Evolutionary conservation across 495 filamentous ascomycete genomes (phyloP), one percentile per base, ranked within the genome.

Genomic region (Evernia prunastri): DNA sequence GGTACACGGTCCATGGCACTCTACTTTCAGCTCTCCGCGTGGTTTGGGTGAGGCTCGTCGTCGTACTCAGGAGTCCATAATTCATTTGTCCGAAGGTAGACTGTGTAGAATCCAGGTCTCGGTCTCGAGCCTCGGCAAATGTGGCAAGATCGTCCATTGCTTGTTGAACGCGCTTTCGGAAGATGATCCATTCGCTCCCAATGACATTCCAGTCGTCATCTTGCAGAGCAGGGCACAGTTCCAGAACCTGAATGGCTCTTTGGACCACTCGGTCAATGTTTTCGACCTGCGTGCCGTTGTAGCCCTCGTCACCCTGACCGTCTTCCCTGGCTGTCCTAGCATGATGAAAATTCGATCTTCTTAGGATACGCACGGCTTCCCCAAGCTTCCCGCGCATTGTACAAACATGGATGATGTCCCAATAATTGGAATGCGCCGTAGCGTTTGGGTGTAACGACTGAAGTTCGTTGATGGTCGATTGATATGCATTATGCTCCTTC

Each of bases 1-100:
- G 84, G 67, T 93, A 96, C 23, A 97, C 85, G 12, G 85, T 82
- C 89, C 88, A 95, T 0, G 92, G 92, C 27, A 97, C 86, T 61
- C 83, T 84, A 70, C 89, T 92, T 73, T 89, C 87, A 0, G 90
- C 91, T 74, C 86, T 86, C 43, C 88, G 82, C 56, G 87, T 86
- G 35, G 87, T 81, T 61, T 84, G 82, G 25, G 81, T 82, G 60
- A 87, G 79, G 11, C 78, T 78, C 27, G 54, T 73, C 60, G 11
- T 68, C 59, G 49, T 72, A 20, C 64, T 74, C 51, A 75, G 72
- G 18, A 82, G 67, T n/a, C 80, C 82, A 67, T 87, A 87, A 54
- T 83, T 81, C 37, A 80, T 72, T 1, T 81, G 77, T 66, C 80
- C 75, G 66, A 81, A 80, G 4, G 71, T 69, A n/a, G 71, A 58